Evolutionary conservation across 2,329 filamentous ascomycete genomes (phyloP), one percentile per base, ranked within the genome.

Genomic region (Magnaporthiopsis poae): DNA sequence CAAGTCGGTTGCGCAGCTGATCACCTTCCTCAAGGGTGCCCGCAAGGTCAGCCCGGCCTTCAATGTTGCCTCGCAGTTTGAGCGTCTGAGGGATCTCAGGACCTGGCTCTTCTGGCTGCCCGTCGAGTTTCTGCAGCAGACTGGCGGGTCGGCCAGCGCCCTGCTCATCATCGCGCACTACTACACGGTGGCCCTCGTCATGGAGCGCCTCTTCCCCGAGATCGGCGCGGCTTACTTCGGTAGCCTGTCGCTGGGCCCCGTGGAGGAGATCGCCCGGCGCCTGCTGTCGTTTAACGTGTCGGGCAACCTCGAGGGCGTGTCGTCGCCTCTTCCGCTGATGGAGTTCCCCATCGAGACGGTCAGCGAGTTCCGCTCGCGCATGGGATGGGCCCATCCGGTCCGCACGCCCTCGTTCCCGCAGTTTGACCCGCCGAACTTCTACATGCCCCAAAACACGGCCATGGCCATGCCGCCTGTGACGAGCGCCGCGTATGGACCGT

Each of bases 91-190:
- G 70, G 89, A 91, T 12, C 84, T 99, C 68, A 86, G 93, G 66
- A 90, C 91, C 71, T 97, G 94, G 92, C 85, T 98, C 21, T 96
- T 98, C 78, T 98, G 94, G 92, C 86, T 96, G 66, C 95, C 95
- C 0, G 88, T 96, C 46, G 87, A 88, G 70, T 89, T 93, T 72
- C 83, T 97, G 33, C 89, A 94, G 74, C 87, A 88, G 70, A 90
- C 88, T 62, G 87, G 89, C 64, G 86, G 86, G 52, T 92, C 94
- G 70, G 85, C 90, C 31, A 90, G 86, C 68, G 89, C 92, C 1
- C 82, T 97, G 70, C 83, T 96, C 65, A 88, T 96, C 69, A 88
- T 98, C 66, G 90, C 92, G 13, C 91, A 98, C 74, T 92, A 96
- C 76, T 98, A 96, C 79, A 93, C 91, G 0, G 87, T 92, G 25